Percentiles rank a stretch among this genome's conserved stretches.
phyloP scores from a whole-genome alignment of 129 eudicot genomes.

The Kitagawia praeruptora region DNA sequence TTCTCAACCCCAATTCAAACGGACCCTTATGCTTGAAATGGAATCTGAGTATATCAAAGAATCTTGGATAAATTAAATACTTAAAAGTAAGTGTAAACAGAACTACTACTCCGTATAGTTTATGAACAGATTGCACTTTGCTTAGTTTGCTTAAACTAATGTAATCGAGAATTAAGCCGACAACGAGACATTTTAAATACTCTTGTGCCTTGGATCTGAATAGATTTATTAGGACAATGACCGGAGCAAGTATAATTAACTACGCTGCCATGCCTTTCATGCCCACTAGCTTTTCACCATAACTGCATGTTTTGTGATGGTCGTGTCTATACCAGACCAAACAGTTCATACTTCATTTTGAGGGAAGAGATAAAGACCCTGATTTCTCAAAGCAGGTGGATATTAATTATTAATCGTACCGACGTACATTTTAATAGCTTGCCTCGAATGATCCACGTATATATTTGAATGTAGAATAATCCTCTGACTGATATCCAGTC shows the following conservation, averaged over 20 bases:
- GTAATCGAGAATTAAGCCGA: neutral
- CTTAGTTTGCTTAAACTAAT: neutral
- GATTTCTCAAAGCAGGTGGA: neutral
- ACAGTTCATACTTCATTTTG: conserved; percentile 4
- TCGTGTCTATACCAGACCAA: neutral
- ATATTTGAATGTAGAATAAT: no score
- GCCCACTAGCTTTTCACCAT: conserved; percentile 5
- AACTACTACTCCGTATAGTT: neutral
- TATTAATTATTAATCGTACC: neutral
- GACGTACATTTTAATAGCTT: neutral
- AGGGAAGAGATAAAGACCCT: neutral
- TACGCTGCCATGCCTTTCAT: neutral
- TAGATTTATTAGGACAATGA: neutral
- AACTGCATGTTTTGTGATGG: conserved; percentile 4
- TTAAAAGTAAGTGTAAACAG: neutral
- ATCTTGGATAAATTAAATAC: neutral
- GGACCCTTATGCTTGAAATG: neutral
- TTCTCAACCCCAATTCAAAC: no score
- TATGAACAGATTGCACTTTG: neutral
- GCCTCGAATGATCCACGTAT: neutral
- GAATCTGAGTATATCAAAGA: neutral
- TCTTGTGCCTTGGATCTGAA: neutral
- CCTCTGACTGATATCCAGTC: neutral
- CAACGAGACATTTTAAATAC: neutral
- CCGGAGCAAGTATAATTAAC: neutral